Base-by-base conservation (phyloP, 306 rosid species). In the Hippophae gyantsensis region DNA sequence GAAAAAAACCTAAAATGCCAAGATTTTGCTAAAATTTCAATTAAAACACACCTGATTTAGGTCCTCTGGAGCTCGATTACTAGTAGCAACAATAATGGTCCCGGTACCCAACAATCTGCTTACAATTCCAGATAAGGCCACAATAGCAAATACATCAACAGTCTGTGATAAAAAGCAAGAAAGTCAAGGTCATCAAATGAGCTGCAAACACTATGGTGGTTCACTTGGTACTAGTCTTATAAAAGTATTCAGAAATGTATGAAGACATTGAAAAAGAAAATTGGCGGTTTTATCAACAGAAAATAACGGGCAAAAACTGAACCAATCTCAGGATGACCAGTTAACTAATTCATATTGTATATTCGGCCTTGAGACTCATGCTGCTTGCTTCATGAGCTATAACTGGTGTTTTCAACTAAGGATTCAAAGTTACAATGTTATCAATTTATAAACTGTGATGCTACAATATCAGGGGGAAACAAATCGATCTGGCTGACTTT, bases 71-170 rank as follows among this genome's bases (percentile, higher is more conserved):
- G 96, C 92, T 72, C 98, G 84, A 64, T 92, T 92, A 71, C 98
- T 92, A 64, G 98, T 92, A 63, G 96, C 96, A 58, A 92, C 93
- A 75, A 92, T 78, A 67, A 92, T 83, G 64, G 98, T 87, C 76
- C 95, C 98, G 42, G 80, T 85, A 60, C 73, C 79, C 80, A 92
- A 77, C 78, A 92, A 80, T 87, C 95, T 85, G 84, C 95, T 81
- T 47, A 92, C 76, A 81, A 92, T 85, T 82, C 98, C 98, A 85
- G 96, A 92, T 78, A 92, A 85, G 76, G 95, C 93, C 83, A 92
- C 96, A 83, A 87, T 81, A 74, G 96, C 96, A 87, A 92, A 92
- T 69, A 92, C 98, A 81, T 92, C 98, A 83, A 92, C 96, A 65
- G 98, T 87, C 98, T 92, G 96, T 74, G 83, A 87, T 68, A 77